Evolutionary conservation across 2,329 filamentous ascomycete species (phyloP).

Genomic region (Conoideocrella luteorostrata): DNA sequence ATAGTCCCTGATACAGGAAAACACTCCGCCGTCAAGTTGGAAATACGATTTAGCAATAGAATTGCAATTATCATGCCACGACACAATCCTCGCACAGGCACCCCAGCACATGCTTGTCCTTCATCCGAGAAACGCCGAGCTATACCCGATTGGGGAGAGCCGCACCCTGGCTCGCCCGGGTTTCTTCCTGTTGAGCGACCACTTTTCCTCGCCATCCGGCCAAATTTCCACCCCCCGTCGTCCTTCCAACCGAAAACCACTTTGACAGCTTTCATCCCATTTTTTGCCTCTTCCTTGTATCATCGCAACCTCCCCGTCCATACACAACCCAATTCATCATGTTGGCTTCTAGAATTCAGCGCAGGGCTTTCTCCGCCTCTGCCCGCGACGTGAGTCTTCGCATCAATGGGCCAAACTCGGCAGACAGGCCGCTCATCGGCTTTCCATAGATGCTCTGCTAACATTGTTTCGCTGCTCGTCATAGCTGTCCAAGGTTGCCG

Average conservation of each 20-base stretch:
- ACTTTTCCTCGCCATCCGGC: constrained; percentile 15
- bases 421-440: no score
- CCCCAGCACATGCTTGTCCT: constrained; percentile 4
- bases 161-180: background rate
- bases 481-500: constrained; percentile 93
- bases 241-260: constrained; percentile 15
- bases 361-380: constrained; percentile 75
- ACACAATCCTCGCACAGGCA: no score
- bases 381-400: constrained; percentile 60
- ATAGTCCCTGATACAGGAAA: no score
- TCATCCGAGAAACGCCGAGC: constrained; percentile 14
- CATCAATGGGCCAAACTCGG: background rate
- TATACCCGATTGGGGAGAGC: constrained; percentile 14
- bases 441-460: constrained; percentile 1
- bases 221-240: constrained; percentile 14
- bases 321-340: constrained; percentile 40
- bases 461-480: constrained; percentile 9
- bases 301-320: constrained; percentile 10
- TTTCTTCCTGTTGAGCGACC: constrained; percentile 4
- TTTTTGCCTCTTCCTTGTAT: constrained; percentile 12
- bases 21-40: no score
- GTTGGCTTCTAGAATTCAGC: constrained; percentile 69
- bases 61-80: no score
- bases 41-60: no score
- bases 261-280: constrained; percentile 7